A percentile compares a stretch with the other conserved stretches of the same genome.
phyloP scores from a whole-genome alignment of 768 basidiomycete genomes.

The Xerocomellus dryophilus region DNA sequence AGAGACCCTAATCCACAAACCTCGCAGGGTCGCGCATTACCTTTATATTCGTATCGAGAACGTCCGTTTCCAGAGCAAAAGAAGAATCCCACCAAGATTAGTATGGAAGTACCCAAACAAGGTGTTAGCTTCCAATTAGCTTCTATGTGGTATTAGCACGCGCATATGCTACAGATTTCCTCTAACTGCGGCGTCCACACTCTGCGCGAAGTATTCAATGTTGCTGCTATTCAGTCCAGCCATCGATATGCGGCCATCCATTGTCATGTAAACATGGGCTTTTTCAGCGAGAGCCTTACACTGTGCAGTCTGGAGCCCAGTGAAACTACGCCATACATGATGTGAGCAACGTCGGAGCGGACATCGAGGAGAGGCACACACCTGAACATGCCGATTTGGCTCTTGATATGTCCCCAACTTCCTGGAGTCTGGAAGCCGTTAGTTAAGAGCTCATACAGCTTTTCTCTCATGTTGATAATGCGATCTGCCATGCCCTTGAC shows the following conservation, averaged over 20 bases:
- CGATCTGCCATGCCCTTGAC: slow-evolving; percentile 95
- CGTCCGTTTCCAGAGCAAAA: slow-evolving; percentile 2
- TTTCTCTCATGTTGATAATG: slow-evolving; percentile 90
- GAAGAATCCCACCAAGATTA: slow-evolving; percentile 19
- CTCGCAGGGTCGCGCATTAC: slow-evolving; percentile 6
- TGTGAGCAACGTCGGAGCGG: background rate
- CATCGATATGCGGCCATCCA: slow-evolving; percentile 92
- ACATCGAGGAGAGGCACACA: slow-evolving; percentile 33
- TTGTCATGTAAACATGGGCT: slow-evolving; percentile 93
- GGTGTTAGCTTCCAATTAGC: slow-evolving; percentile 21
- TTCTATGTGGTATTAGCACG: slow-evolving; percentile 25
- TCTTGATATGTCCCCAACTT: slow-evolving; percentile 91
- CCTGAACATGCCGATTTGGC: slow-evolving; percentile 99
- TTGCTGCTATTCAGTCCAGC: slow-evolving; percentile 82
- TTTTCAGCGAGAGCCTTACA: slow-evolving; percentile 81
- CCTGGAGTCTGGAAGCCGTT: slow-evolving; percentile 86
- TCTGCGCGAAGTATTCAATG: slow-evolving; percentile 87
- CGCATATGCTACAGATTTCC: slow-evolving; percentile 54
- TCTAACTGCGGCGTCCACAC: slow-evolving; percentile 79
- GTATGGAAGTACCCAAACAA: slow-evolving; percentile 22
- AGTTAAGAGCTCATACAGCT: slow-evolving; percentile 72
- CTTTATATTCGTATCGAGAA: slow-evolving; percentile 19
- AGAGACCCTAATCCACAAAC: slow-evolving; percentile 10
- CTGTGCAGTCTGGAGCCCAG: slow-evolving; percentile 76
- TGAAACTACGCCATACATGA: slow-evolving; percentile 55